phyloP scores from a whole-genome alignment of 2,329 filamentous ascomycete species.

The Hypoxylon rubiginosum region DNA sequence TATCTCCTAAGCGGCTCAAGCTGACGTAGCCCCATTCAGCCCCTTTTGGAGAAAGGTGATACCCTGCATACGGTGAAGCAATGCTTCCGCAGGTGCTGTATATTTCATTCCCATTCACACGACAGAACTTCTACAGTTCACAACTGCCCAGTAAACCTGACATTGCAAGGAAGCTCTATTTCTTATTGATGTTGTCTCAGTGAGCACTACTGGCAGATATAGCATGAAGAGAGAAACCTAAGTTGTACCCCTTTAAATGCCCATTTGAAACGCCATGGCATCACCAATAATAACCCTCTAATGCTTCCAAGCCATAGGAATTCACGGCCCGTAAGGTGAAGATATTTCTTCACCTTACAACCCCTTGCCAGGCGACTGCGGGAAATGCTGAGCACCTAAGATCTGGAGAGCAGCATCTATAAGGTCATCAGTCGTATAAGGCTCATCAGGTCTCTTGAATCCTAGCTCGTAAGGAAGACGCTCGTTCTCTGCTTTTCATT shows the following conservation, averaged over 20 bases:
- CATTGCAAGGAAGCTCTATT: not conserved
- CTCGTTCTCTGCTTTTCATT: conserved; percentile 28
- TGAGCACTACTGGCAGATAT: not conserved
- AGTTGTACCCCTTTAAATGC: not conserved
- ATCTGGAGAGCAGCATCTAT: not conserved
- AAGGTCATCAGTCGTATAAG: conserved; percentile 18
- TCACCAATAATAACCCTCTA: not conserved
- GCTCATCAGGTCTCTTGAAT: conserved; percentile 13
- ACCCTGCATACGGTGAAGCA: no score
- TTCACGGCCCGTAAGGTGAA: not conserved
- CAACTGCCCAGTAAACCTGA: not conserved
- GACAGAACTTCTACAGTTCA: not conserved
- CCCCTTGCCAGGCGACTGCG: conserved; percentile 23
- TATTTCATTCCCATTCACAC: not conserved
- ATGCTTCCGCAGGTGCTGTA: no score
- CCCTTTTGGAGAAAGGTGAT: no score
- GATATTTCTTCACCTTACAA: not conserved
- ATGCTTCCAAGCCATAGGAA: not conserved
- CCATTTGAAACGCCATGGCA: not conserved
- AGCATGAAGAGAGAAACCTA: not conserved
- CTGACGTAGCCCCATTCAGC: no score
- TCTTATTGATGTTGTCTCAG: not conserved
- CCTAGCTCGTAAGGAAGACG: conserved; percentile 37
- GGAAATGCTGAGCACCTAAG: conserved; percentile 18
- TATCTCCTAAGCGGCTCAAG: no score